phyloP scores from a whole-genome alignment of 108 stramenopile species.

The Cyclostephanos tholiformis region DNA sequence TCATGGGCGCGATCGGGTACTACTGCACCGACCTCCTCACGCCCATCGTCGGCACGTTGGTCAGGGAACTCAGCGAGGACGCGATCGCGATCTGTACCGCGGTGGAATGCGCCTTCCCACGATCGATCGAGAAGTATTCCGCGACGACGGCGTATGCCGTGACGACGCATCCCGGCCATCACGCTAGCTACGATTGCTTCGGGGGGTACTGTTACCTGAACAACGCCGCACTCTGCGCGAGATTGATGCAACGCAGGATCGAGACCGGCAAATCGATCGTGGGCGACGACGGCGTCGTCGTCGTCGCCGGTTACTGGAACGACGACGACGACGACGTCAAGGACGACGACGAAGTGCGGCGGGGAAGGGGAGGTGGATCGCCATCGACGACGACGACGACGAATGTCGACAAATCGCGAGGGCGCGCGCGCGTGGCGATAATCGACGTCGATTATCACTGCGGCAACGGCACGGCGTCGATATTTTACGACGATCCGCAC shows the following conservation, averaged over 20 bases:
- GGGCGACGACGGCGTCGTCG: neutral
- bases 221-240: slow-evolving; percentile 67
- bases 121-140: neutral
- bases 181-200: slow-evolving; percentile 70
- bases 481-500: slow-evolving; percentile 71
- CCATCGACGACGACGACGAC: neutral
- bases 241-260: slow-evolving; percentile 49
- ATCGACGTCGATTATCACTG: slow-evolving; percentile 76
- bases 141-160: slow-evolving; percentile 50
- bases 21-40: slow-evolving; percentile 76
- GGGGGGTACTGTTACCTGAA: slow-evolving; percentile 88
- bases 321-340: slow-evolving; percentile 16
- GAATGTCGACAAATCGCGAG: slow-evolving; percentile 46
- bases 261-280: slow-evolving; percentile 12
- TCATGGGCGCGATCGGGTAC: slow-evolving; percentile 79
- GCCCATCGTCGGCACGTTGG: slow-evolving; percentile 59
- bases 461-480: slow-evolving; percentile 77
- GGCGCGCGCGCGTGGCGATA: slow-evolving; percentile 16
- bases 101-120: slow-evolving; percentile 35
- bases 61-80: slow-evolving; percentile 65
- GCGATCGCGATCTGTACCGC: slow-evolving; percentile 52
- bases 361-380: no score
- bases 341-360: slow-evolving; percentile 44
- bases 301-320: slow-evolving; percentile 15
- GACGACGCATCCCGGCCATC: slow-evolving; percentile 85